Conservation (phyloP, 305 asterid species). For the Fraxinus baroniana region DNA sequence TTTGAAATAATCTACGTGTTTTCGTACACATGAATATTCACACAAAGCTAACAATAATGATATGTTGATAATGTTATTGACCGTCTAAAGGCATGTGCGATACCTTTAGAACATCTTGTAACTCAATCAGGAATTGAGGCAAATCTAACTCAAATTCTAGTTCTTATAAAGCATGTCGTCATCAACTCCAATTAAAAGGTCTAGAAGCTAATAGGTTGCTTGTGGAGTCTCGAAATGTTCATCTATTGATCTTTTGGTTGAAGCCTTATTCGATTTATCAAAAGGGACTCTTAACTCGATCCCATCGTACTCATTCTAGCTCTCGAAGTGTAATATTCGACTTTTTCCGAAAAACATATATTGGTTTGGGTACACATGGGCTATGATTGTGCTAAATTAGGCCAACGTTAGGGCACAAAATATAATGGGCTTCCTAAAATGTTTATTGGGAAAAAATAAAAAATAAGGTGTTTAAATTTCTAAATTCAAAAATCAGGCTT, state of each 20-base stretch:
- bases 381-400: not conserved
- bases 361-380: not conserved
- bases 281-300: not conserved
- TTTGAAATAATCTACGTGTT: not conserved
- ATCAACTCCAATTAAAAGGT: no score
- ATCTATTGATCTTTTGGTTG: not conserved
- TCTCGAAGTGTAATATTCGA: no score
- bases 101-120: no score
- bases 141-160: no score
- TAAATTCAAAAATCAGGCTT: no score
- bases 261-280: not conserved
- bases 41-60: not conserved
- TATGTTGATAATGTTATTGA: not conserved
- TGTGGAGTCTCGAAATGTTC: not conserved
- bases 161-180: no score
- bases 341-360: no score
- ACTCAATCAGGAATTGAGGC: no score
- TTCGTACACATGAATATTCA: not conserved
- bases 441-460: not conserved
- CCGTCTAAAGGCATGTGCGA: not conserved
- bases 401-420: not conserved
- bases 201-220: not conserved
- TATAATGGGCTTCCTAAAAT: not conserved
- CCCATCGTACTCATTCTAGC: not conserved
- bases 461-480: no score